Percentiles rank a stretch among this genome's conserved stretches.
Conservation (phyloP, 2,329 filamentous ascomycete genomes). For the Dactylellina sp. region DNA sequence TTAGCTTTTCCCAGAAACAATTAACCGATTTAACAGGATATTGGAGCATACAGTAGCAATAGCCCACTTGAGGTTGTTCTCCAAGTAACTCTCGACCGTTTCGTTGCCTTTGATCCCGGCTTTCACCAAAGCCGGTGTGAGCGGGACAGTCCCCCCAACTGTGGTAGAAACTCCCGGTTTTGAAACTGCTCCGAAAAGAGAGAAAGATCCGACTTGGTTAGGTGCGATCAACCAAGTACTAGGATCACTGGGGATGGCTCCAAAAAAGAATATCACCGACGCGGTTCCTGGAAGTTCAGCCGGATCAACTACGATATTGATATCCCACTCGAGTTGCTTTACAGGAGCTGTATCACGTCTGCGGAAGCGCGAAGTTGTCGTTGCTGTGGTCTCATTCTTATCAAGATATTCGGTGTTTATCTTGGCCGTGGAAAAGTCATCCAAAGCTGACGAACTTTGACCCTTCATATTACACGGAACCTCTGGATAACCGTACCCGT, state of each 20-base stretch:
- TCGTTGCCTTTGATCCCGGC: conserved; percentile 5
- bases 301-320: conserved; percentile 56
- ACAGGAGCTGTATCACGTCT: conserved; percentile 3
- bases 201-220: conserved; percentile 19
- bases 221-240: conserved; percentile 9
- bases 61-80: conserved; percentile 13
- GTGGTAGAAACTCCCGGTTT: not conserved
- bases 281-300: conserved; percentile 51
- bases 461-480: conserved; percentile 46
- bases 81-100: conserved; percentile 2
- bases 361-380: not conserved
- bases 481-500: conserved; percentile 59
- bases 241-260: conserved; percentile 7
- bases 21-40: conserved; percentile 5
- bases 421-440: conserved; percentile 33
- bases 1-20: not conserved
- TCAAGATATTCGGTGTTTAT: conserved; percentile 57
- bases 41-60: conserved; percentile 39
- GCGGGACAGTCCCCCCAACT: not conserved
- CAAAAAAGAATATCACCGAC: conserved; percentile 26
- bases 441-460: conserved; percentile 13
- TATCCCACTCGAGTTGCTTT: conserved; percentile 57
- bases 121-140: conserved; percentile 9
- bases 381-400: conserved; percentile 2
- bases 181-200: conserved; percentile 9